Evolutionary conservation across 768 basidiomycete genomes (phyloP).

Genomic region (Lactifluus echinatus): DNA sequence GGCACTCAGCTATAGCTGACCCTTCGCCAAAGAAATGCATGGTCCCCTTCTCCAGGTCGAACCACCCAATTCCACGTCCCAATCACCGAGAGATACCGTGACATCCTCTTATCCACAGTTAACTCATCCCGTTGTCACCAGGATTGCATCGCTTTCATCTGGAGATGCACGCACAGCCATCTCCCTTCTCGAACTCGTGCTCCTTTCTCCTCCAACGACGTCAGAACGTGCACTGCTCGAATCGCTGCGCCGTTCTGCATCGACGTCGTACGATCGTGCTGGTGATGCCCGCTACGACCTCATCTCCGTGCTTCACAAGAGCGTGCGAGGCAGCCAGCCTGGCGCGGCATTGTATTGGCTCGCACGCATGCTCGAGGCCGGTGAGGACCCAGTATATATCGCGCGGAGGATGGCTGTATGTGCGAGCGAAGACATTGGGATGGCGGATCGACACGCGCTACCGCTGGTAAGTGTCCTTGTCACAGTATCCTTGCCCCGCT

Average conservation of each 20-base stretch:
- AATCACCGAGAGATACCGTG: conserved; percentile 6
- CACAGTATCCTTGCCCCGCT: background rate
- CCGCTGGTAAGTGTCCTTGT: conserved; percentile 47
- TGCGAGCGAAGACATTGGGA: conserved; percentile 80
- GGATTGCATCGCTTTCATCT: conserved; percentile 44
- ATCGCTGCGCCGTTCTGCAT: conserved; percentile 53
- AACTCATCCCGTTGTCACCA: conserved; percentile 38
- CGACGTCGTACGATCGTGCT: conserved; percentile 62
- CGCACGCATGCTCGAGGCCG: conserved; percentile 71
- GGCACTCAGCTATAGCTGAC: no score
- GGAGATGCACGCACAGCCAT: conserved; percentile 76
- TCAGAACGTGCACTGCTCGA: conserved; percentile 44
- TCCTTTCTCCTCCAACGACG: conserved; percentile 35
- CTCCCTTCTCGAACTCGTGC: conserved; percentile 63
- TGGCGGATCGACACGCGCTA: conserved; percentile 70
- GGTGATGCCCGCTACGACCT: conserved; percentile 75
- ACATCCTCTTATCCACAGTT: conserved; percentile 30
- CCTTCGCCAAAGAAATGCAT: background rate
- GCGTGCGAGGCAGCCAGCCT: conserved; percentile 66
- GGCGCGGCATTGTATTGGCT: conserved; percentile 84
- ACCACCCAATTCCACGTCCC: conserved; percentile 1
- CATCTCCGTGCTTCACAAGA: conserved; percentile 81
- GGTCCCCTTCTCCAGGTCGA: background rate
- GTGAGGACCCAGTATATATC: conserved; percentile 75
- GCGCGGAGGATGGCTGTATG: conserved; percentile 68